phyloP scores from a whole-genome alignment of 2,329 filamentous ascomycete genomes.

The Aureobasidium mangrovei region DNA sequence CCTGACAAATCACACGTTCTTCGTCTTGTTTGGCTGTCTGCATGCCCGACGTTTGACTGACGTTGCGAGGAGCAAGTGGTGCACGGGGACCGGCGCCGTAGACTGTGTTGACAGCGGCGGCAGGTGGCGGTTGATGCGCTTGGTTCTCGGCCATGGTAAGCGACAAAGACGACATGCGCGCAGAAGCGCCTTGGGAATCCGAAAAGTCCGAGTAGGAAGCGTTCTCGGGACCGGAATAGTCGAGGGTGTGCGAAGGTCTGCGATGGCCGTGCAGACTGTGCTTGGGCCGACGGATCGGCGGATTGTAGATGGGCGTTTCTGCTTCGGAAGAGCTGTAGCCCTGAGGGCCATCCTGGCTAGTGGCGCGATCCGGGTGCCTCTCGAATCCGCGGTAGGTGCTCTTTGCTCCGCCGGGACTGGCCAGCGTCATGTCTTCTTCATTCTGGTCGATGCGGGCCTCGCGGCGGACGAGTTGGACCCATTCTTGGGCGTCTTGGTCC shows the following conservation, averaged over 20 bases:
- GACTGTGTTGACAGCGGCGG: slow-evolving; percentile 25
- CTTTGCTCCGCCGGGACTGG: slow-evolving; percentile 52
- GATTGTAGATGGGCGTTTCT: slow-evolving; percentile 20
- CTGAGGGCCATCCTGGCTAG: slow-evolving; percentile 7
- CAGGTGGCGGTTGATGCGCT: slow-evolving; percentile 19
- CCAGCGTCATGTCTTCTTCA: slow-evolving; percentile 71
- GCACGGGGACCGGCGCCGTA: slow-evolving; percentile 23
- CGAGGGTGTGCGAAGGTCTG: slow-evolving; percentile 50
- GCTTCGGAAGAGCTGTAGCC: slow-evolving; percentile 41
- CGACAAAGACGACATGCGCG: slow-evolving; percentile 27
- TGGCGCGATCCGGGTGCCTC: slow-evolving; percentile 20
- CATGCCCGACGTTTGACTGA: slow-evolving; percentile 53
- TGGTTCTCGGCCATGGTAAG: slow-evolving; percentile 18
- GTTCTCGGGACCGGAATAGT: slow-evolving; percentile 56
- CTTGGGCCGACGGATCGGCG: slow-evolving; percentile 9
- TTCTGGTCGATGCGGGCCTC: slow-evolving; percentile 81
- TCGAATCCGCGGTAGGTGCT: slow-evolving; percentile 38
- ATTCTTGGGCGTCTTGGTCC: slow-evolving; percentile 68
- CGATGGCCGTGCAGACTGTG: slow-evolving; percentile 28
- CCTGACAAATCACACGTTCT: slow-evolving; percentile 89
- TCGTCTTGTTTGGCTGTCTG: slow-evolving; percentile 52
- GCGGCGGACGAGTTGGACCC: slow-evolving; percentile 72
- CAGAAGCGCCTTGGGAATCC: slow-evolving; percentile 24
- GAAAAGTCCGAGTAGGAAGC: slow-evolving; percentile 84
- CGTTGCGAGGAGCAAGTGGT: slow-evolving; percentile 38